Conservation (phyloP, 2,329 filamentous ascomycete species). For the Aspergillus sp. region DNA sequence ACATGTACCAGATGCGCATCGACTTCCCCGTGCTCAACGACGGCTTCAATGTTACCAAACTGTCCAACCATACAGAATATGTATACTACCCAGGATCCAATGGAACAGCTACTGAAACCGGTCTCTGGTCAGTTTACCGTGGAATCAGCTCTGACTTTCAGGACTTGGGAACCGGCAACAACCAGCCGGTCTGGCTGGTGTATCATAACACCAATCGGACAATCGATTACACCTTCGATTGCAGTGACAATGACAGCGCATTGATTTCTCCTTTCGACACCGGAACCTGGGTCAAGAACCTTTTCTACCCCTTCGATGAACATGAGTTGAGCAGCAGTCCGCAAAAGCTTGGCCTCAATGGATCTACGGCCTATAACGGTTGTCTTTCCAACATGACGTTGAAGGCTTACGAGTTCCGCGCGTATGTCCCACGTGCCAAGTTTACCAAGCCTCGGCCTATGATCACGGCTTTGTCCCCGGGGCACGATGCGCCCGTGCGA, state of each 20-base stretch:
- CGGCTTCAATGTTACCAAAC: slow-evolving; percentile 55
- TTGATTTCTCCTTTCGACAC: slow-evolving; percentile 58
- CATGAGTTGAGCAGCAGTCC: slow-evolving; percentile 51
- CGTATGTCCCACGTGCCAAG: slow-evolving; percentile 55
- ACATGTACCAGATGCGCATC: slow-evolving; percentile 61
- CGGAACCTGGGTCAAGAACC: slow-evolving; percentile 59
- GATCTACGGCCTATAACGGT: slow-evolving; percentile 52
- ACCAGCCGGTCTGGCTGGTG: slow-evolving; percentile 48
- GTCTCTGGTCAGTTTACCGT: slow-evolving; percentile 62
- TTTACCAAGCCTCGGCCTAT: slow-evolving; percentile 57
- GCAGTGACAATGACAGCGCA: slow-evolving; percentile 47
- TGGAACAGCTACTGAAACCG: slow-evolving; percentile 55
- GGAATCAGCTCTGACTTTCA: slow-evolving; percentile 53
- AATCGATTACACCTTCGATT: slow-evolving; percentile 59
- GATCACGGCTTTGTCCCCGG: slow-evolving; percentile 61
- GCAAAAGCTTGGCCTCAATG: slow-evolving; percentile 49
- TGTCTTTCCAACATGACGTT: slow-evolving; percentile 57
- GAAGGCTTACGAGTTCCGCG: slow-evolving; percentile 58
- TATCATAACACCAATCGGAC: slow-evolving; percentile 51
- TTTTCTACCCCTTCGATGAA: slow-evolving; percentile 63
- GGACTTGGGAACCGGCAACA: slow-evolving; percentile 47
- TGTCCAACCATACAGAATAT: slow-evolving; percentile 57
- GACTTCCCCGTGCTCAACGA: slow-evolving; percentile 62
- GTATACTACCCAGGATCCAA: slow-evolving; percentile 55
- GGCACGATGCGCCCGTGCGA: slow-evolving; percentile 59